These are phyloP conservation scores for Poa annua DNA, from an alignment of 176 grass and related monocot species.

Conservation along the genomic window DNA sequence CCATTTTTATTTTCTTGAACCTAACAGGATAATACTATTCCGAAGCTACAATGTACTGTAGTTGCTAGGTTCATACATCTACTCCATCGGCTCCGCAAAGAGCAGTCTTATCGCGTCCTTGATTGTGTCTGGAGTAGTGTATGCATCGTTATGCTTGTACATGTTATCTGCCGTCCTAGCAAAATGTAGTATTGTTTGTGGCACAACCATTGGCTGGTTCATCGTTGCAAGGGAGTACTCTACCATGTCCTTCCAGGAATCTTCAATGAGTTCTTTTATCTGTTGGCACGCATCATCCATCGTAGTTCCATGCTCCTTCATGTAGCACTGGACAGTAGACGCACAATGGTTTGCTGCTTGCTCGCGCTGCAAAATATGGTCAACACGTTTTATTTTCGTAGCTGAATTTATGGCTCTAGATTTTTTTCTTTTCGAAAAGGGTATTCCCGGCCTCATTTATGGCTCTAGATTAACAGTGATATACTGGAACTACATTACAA, in stretches of 20 bases:
- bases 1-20: no score
- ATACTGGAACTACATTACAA: no score
- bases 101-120: slow-evolving; percentile 4
- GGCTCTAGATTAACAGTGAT: no score
- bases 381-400: background rate
- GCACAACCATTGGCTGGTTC: background rate
- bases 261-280: slow-evolving; percentile 24
- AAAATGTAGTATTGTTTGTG: background rate
- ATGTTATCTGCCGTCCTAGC: slow-evolving; percentile 7
- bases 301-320: slow-evolving; percentile 25
- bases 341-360: background rate
- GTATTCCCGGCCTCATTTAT: no score
- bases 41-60: no score
- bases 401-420: no score
- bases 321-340: slow-evolving; percentile 27
- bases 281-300: slow-evolving; percentile 23
- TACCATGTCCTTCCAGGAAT: background rate
- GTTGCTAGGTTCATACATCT: background rate
- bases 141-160: slow-evolving; percentile 14
- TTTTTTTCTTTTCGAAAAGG: no score
- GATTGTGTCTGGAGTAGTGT: background rate
- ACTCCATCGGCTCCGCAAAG: slow-evolving; percentile 1
- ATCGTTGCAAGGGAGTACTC: background rate
- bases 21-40: no score
- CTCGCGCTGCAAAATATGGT: slow-evolving; percentile 19